Conservation (phyloP, 768 basidiomycete genomes). For the Tubosaeta brunneosetosa region DNA sequence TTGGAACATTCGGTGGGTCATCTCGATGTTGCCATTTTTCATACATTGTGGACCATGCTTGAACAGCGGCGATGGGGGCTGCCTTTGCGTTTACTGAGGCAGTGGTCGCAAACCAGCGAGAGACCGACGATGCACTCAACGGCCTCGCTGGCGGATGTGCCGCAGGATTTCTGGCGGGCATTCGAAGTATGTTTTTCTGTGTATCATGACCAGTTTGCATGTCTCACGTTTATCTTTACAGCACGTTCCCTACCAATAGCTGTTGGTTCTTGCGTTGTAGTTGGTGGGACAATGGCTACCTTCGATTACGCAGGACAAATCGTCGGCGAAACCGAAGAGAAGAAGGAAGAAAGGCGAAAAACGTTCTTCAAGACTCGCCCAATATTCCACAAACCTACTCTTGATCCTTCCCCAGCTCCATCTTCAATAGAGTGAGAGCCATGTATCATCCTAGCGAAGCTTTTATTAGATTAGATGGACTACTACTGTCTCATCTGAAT, state of each 20-base stretch:
- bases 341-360: slow-evolving; percentile 65
- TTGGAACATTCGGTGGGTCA: slow-evolving; percentile 83
- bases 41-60: slow-evolving; percentile 5
- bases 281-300: slow-evolving; percentile 76
- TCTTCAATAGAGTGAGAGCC: slow-evolving; percentile 17
- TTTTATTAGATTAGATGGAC: slow-evolving; percentile 11
- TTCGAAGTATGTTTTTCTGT: slow-evolving; percentile 53
- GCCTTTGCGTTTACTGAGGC: slow-evolving; percentile 82
- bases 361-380: slow-evolving; percentile 78
- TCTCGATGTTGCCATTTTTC: not conserved
- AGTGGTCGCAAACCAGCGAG: slow-evolving; percentile 72
- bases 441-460: slow-evolving; percentile 8
- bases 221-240: slow-evolving; percentile 30
- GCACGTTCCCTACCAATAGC: slow-evolving; percentile 83
- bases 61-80: slow-evolving; percentile 81
- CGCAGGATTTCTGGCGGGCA: slow-evolving; percentile 86
- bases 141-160: slow-evolving; percentile 87
- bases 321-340: slow-evolving; percentile 40
- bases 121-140: slow-evolving; percentile 75
- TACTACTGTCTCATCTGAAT: slow-evolving; percentile 2
- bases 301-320: slow-evolving; percentile 76
- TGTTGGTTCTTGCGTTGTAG: slow-evolving; percentile 68
- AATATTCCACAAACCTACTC: slow-evolving; percentile 30
- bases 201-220: not conserved
- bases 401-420: slow-evolving; percentile 10